Evolutionary conservation across 2,329 filamentous ascomycete species (phyloP).

Genomic region (Ophiostoma sp.): DNA sequence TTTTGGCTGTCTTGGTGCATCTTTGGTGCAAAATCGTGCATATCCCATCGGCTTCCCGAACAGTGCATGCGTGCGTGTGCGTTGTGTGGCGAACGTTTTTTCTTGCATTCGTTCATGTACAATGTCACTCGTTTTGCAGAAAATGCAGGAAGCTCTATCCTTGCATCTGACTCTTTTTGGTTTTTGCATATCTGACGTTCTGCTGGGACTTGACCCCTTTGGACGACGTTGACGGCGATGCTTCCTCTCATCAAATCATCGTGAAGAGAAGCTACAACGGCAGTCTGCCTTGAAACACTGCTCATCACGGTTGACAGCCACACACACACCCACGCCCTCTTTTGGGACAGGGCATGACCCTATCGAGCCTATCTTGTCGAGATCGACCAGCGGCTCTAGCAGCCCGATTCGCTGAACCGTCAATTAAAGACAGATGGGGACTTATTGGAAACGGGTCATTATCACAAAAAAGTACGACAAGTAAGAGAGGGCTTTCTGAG

Average conservation of each 20-base stretch:
- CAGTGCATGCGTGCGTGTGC: neutral
- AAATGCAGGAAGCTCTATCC: neutral
- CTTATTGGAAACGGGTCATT: neutral
- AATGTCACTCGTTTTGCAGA: neutral
- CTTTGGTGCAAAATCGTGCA: constrained; percentile 7
- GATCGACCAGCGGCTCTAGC: neutral
- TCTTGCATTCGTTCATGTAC: constrained; percentile 10
- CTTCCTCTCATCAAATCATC: neutral
- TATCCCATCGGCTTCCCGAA: constrained; percentile 2
- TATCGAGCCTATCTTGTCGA: neutral
- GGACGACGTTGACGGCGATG: neutral
- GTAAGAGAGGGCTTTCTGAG: neutral
- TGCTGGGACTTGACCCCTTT: neutral
- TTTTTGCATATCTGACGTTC: constrained; percentile 5
- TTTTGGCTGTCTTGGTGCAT: neutral
- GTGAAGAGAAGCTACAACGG: neutral
- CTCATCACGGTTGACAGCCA: constrained; percentile 4
- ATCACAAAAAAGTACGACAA: neutral
- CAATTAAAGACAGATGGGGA: neutral
- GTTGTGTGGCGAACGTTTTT: constrained; percentile 11
- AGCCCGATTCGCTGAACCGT: constrained; percentile 8
- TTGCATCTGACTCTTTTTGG: neutral
- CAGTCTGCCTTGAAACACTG: constrained; percentile 19
- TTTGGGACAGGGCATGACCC: neutral
- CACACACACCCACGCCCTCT: neutral